Conservation (phyloP, 2,329 filamentous ascomycete genomes). For the Colletotrichum acutatum region DNA sequence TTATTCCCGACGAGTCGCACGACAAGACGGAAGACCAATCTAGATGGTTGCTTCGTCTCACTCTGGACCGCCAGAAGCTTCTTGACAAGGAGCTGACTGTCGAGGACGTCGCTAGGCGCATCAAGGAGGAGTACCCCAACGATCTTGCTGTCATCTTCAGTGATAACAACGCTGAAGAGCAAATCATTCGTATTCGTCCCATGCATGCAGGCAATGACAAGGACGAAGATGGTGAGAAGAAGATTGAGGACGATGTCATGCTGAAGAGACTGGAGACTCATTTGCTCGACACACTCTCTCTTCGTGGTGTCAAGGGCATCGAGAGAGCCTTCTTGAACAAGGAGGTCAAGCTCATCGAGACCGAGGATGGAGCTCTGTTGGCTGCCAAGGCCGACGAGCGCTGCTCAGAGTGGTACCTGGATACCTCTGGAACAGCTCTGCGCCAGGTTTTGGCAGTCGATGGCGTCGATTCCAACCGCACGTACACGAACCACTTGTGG, state of each 20-base stretch:
- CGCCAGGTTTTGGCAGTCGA: conserved; percentile 86
- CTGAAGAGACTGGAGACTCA: conserved; percentile 92
- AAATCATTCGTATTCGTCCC: conserved; percentile 92
- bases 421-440: conserved; percentile 91
- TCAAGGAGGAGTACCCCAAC: conserved; percentile 87
- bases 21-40: conserved; percentile 79
- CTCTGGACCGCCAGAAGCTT: conserved; percentile 92
- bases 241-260: conserved; percentile 88
- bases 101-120: conserved; percentile 87
- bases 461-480: conserved; percentile 86
- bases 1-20: conserved; percentile 83
- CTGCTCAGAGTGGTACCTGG: conserved; percentile 94
- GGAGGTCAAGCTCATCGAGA: conserved; percentile 75
- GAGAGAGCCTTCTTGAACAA: conserved; percentile 94
- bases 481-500: conserved; percentile 95
- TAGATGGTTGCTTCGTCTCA: conserved; percentile 93
- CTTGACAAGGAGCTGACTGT: conserved; percentile 94
- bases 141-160: conserved; percentile 95
- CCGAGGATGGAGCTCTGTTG: conserved; percentile 77
- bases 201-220: conserved; percentile 77
- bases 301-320: conserved; percentile 90
- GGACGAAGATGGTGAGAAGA: conserved; percentile 70
- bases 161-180: conserved; percentile 96
- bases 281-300: conserved; percentile 88
- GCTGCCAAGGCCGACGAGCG: conserved; percentile 77